phyloP scores from a whole-genome alignment of 2,329 filamentous ascomycete species.

The Penicillium decumbens region DNA sequence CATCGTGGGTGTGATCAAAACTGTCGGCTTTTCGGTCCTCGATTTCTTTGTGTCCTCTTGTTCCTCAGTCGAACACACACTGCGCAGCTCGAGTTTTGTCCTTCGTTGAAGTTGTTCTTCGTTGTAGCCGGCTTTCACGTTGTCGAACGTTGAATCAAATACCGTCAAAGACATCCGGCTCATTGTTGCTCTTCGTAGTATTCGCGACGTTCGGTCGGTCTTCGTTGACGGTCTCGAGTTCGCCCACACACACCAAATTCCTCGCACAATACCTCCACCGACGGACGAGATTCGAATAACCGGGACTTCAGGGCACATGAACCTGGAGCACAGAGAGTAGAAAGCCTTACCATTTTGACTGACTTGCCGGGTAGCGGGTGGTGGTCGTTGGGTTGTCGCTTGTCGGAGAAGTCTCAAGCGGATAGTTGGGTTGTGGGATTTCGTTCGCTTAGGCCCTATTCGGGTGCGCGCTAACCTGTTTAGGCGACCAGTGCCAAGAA shows the following conservation, averaged over 20 bases:
- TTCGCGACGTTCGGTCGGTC: slow-evolving; percentile 9
- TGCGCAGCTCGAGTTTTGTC: background rate
- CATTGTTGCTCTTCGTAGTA: background rate
- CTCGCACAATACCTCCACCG: slow-evolving; percentile 13
- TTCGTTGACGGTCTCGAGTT: slow-evolving; percentile 15
- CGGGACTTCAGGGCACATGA: slow-evolving; percentile 22
- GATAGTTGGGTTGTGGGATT: slow-evolving; percentile 42
- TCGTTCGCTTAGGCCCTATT: slow-evolving; percentile 45
- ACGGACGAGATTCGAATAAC: slow-evolving; percentile 20
- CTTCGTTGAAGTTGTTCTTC: background rate
- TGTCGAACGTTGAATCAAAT: background rate
- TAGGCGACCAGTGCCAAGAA: slow-evolving; percentile 19
- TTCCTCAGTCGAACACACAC: background rate
- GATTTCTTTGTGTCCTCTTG: background rate
- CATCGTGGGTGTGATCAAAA: background rate
- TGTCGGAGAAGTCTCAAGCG: slow-evolving; percentile 36
- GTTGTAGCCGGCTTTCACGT: background rate
- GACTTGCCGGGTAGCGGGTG: slow-evolving; percentile 44
- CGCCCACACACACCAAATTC: slow-evolving; percentile 18
- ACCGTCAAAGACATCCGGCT: background rate
- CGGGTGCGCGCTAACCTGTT: slow-evolving; percentile 29
- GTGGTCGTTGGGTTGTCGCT: slow-evolving; percentile 41
- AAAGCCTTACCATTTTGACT: slow-evolving; percentile 46
- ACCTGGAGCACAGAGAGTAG: slow-evolving; percentile 15
- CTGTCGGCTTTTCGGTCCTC: background rate